Percentiles rank a stretch among this genome's conserved stretches.
Evolutionary conservation across 1,284 basidiomycete species (phyloP).

Genomic region (Porodaedalea pini): DNA sequence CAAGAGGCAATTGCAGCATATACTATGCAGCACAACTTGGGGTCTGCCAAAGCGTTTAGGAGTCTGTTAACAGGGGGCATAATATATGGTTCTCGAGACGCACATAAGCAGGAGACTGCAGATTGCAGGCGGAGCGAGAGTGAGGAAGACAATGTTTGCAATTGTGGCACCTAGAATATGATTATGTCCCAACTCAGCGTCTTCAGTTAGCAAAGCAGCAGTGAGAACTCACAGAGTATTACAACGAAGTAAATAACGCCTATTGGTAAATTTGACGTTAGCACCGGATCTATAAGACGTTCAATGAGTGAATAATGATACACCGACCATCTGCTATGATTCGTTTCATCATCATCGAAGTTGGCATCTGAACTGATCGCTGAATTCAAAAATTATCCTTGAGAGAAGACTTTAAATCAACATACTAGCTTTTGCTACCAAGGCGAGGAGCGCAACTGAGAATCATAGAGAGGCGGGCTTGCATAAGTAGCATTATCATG

Average conservation of each 20-base stretch:
- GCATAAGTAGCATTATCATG: no score
- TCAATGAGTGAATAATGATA: not conserved
- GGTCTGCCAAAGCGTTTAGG: not conserved
- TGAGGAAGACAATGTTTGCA: constrained; percentile 1
- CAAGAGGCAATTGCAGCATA: constrained; percentile 8
- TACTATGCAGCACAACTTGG: constrained; percentile 13
- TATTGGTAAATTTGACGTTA: no score
- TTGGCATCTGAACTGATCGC: not conserved
- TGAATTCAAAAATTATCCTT: not conserved
- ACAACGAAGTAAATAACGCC: constrained; percentile 6
- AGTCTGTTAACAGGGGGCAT: not conserved
- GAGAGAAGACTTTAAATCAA: not conserved
- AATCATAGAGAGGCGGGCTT: not conserved
- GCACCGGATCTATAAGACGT: not conserved
- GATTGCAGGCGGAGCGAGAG: not conserved
- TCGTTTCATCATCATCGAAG: not conserved
- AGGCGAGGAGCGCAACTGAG: not conserved
- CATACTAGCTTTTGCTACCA: not conserved
- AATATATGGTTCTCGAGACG: not conserved
- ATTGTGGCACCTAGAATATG: constrained; percentile 3
- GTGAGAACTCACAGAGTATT: not conserved
- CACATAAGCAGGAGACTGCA: constrained; percentile 5
- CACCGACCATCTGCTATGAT: constrained; percentile 8
- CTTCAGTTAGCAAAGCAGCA: not conserved
- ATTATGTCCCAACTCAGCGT: no score